Percentiles rank a stretch among this genome's conserved stretches.
Evolutionary conservation across 1,284 basidiomycete genomes (phyloP).

Genomic region (Rhizoctonia solani): DNA sequence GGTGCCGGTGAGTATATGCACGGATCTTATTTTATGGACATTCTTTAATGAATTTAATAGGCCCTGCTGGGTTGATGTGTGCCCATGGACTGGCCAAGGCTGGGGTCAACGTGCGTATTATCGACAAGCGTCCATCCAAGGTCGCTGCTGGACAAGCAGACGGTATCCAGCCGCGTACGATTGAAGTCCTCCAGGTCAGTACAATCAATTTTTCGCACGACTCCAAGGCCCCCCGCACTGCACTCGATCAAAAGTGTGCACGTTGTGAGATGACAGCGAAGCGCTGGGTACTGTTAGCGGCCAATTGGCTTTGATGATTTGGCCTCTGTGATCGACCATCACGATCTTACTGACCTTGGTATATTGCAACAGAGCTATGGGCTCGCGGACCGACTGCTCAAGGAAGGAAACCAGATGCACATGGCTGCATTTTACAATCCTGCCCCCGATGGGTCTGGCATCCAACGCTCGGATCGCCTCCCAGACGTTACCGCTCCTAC

Average conservation of each 20-base stretch:
- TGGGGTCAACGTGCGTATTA: conserved; percentile 63
- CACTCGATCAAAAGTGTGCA: conserved; percentile 27
- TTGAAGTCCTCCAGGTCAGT: conserved; percentile 51
- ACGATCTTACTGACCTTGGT: not conserved
- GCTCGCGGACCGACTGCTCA: conserved; percentile 63
- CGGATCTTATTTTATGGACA: not conserved
- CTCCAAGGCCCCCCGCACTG: not conserved
- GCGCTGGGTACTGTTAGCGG: conserved; percentile 18
- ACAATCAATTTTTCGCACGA: not conserved
- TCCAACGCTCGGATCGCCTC: conserved; percentile 65
- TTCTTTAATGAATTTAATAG: conserved; percentile 41
- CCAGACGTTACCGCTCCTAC: conserved; percentile 61
- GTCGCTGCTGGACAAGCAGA: conserved; percentile 75
- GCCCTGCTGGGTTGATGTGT: conserved; percentile 65
- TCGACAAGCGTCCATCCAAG: conserved; percentile 61
- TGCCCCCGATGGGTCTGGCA: conserved; percentile 55
- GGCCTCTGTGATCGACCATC: conserved; percentile 1
- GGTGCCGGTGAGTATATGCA: conserved; percentile 41
- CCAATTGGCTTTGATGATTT: conserved; percentile 27
- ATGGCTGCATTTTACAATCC: conserved; percentile 75
- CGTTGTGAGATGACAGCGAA: conserved; percentile 29
- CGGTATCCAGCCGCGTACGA: conserved; percentile 75
- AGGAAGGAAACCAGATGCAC: conserved; percentile 69
- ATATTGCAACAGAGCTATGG: conserved; percentile 65
- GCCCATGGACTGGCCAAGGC: conserved; percentile 63